Evolutionary conservation across 2,329 filamentous ascomycete species (phyloP).

Genomic region (Neonectria neomacrospora): DNA sequence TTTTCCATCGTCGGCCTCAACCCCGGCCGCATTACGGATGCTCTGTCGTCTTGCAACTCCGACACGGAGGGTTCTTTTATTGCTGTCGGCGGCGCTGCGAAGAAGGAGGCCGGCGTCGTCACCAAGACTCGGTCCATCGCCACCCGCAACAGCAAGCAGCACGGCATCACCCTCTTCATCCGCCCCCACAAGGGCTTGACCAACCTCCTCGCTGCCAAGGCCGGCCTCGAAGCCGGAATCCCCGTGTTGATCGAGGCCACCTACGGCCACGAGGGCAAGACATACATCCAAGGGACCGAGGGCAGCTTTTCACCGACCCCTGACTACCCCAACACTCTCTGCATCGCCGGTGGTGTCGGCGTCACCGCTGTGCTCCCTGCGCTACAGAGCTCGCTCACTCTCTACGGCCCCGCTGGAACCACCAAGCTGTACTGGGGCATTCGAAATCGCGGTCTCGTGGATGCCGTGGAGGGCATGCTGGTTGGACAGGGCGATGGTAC

Average conservation of each 20-base stretch:
- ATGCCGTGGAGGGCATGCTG: constrained; percentile 42
- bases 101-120: constrained; percentile 31
- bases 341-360: constrained; percentile 48
- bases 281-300: constrained; percentile 32
- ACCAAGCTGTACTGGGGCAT: constrained; percentile 48
- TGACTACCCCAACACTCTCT: constrained; percentile 43
- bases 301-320: constrained; percentile 32
- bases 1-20: constrained; percentile 45
- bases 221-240: constrained; percentile 29
- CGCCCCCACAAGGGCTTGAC: constrained; percentile 42
- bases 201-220: constrained; percentile 31
- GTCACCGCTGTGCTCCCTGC: constrained; percentile 45
- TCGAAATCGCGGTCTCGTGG: constrained; percentile 40
- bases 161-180: constrained; percentile 46
- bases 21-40: constrained; percentile 8
- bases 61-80: constrained; percentile 18
- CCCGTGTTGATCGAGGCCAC: constrained; percentile 45
- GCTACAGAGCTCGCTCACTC: constrained; percentile 36
- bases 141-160: background rate
- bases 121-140: constrained; percentile 8
- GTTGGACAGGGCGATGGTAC: constrained; percentile 17
- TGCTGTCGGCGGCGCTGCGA: constrained; percentile 10
- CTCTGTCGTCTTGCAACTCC: constrained; percentile 14
- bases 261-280: constrained; percentile 43
- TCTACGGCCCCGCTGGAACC: constrained; percentile 36